Percentiles rank a stretch among this genome's conserved stretches.
These are phyloP conservation scores for Nothopassalora personata DNA, from an alignment of 2,329 filamentous ascomycete genomes.

Conservation along the genomic window DNA sequence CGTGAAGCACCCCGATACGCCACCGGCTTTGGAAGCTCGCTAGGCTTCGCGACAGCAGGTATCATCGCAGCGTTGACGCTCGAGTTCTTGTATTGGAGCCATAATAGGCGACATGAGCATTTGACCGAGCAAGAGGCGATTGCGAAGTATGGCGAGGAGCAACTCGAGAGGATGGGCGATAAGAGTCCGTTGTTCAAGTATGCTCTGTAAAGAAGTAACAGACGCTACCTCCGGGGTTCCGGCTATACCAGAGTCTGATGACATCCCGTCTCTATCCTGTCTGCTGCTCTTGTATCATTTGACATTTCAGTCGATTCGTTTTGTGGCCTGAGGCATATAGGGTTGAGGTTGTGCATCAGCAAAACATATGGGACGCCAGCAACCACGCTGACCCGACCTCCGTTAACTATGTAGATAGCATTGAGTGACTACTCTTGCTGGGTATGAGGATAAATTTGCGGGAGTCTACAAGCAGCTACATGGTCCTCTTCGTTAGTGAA, in stretches of 20 bases:
- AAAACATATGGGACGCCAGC: not conserved
- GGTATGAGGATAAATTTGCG: too few species aligned
- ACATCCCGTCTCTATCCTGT: too few species aligned
- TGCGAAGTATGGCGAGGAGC: constrained; percentile 32
- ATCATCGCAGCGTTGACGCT: constrained; percentile 24
- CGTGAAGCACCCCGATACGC: constrained; percentile 34
- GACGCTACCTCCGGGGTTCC: not conserved
- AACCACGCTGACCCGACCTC: not conserved
- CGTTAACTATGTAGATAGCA: too few species aligned
- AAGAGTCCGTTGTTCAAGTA: constrained; percentile 38
- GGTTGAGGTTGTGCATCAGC: too few species aligned
- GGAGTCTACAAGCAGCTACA: too few species aligned
- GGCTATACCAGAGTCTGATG: too few species aligned
- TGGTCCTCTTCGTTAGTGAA: too few species aligned
- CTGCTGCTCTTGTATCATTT: too few species aligned
- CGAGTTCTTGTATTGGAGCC: constrained; percentile 29
- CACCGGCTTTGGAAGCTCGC: constrained; percentile 34
- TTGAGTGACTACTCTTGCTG: too few species aligned
- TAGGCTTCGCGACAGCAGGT: constrained; percentile 26
- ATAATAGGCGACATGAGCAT: constrained; percentile 34
- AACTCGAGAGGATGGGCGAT: constrained; percentile 37
- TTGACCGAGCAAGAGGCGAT: constrained; percentile 33
- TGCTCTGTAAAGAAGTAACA: constrained; percentile 15
- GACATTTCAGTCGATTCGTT: too few species aligned
- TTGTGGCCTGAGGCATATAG: too few species aligned